phyloP scores from a whole-genome alignment of 352 stramenopile genomes.

The Globisporangium radiosum region DNA sequence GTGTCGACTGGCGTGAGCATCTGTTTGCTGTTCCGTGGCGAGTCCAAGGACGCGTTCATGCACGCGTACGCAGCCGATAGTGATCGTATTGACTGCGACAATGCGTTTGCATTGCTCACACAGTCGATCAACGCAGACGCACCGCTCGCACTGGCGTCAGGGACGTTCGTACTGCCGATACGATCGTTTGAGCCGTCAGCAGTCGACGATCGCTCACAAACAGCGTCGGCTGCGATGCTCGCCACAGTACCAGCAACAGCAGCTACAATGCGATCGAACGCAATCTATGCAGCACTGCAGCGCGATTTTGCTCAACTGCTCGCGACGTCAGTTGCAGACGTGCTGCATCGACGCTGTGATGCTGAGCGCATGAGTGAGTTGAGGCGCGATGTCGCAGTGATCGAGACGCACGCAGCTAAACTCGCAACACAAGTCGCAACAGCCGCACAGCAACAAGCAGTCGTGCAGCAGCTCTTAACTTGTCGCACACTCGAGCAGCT shows the following conservation, averaged over 20 bases:
- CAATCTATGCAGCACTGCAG: neutral
- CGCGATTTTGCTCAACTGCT: constrained; percentile 6
- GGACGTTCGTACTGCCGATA: constrained; percentile 6
- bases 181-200: too few relatives aligned
- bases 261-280: neutral
- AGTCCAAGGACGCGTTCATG: constrained; percentile 6
- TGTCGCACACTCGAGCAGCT: constrained; percentile 10
- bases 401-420: neutral
- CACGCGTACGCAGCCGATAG: constrained; percentile 2
- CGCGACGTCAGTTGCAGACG: constrained; percentile 2
- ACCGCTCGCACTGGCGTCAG: constrained; percentile 10
- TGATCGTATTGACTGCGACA: neutral
- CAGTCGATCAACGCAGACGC: constrained; percentile 7
- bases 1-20: neutral
- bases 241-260: neutral
- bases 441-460: neutral
- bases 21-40: constrained; percentile 12
- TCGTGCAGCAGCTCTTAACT: neutral
- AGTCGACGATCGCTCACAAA: too few relatives aligned
- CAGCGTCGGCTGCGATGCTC: too few relatives aligned
- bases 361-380: neutral
- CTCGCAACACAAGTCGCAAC: neutral
- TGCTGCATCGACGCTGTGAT: constrained; percentile 1
- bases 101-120: constrained; percentile 11
- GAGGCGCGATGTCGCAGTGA: neutral